Conservation (phyloP, 179 eudicot species). For the Beta macrorhiza region DNA sequence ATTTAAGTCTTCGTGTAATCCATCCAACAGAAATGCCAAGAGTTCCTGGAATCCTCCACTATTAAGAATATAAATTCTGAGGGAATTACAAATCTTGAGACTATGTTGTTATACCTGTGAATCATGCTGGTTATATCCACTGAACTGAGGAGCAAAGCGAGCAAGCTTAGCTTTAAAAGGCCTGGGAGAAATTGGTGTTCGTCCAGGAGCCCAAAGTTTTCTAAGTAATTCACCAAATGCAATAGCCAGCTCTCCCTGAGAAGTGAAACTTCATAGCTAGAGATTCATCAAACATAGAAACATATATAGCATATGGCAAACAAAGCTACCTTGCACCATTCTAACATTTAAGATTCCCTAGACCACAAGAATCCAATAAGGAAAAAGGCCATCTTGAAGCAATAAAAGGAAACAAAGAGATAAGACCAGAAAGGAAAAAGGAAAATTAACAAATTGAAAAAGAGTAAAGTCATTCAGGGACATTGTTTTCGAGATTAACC, state of each 20-base stretch:
- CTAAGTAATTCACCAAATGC: constrained; percentile 92
- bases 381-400: background rate
- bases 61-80: background rate
- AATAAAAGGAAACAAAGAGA: background rate
- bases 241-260: constrained; percentile 92
- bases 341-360: background rate
- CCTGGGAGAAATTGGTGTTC: constrained; percentile 85
- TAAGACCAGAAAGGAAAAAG: background rate
- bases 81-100: background rate
- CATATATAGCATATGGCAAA: background rate
- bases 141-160: constrained; percentile 96
- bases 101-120: constrained; percentile 59
- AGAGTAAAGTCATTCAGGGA: background rate
- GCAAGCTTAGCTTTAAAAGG: constrained; percentile 85
- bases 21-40: constrained; percentile 92
- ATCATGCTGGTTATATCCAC: constrained; percentile 95
- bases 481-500: too few species aligned
- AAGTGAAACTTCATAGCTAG: constrained; percentile 4
- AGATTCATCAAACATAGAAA: background rate
- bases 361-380: background rate
- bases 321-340: background rate
- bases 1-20: constrained; percentile 95
- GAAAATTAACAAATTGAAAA: background rate
- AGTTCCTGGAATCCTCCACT: constrained; percentile 57
- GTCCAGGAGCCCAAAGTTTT: constrained; percentile 91